phyloP scores from a whole-genome alignment of 2,329 filamentous ascomycete species.

The Diaporthe sp. region DNA sequence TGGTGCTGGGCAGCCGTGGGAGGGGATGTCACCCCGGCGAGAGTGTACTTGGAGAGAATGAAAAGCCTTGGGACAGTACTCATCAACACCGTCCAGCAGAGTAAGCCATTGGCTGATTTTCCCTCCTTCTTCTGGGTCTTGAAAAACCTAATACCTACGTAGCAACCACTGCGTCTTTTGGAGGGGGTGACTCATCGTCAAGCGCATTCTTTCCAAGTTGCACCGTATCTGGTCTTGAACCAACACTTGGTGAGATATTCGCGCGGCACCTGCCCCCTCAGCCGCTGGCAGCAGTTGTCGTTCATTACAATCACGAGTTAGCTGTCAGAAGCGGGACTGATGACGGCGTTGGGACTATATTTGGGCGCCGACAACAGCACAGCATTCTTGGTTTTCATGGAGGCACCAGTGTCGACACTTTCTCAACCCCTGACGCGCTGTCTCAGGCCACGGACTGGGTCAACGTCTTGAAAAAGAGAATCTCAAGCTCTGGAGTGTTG shows the following conservation, averaged over 20 bases:
- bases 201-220: not conserved
- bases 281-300: not conserved
- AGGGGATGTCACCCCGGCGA: not conserved
- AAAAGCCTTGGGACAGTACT: not conserved
- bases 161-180: not conserved
- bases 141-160: not conserved
- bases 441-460: not conserved
- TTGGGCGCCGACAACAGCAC: not conserved
- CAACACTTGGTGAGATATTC: not conserved
- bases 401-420: not conserved
- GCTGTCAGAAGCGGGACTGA: not conserved
- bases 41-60: not conserved
- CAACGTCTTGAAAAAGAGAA: not conserved
- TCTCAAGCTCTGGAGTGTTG: not conserved
- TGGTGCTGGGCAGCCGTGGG: not conserved
- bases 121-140: not conserved
- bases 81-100: not conserved
- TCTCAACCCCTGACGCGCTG: not conserved
- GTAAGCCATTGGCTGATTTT: not conserved
- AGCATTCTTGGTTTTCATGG: not conserved
- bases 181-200: not conserved
- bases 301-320: not conserved
- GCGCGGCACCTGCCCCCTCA: not conserved
- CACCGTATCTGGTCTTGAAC: not conserved
- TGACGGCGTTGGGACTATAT: not conserved